These are phyloP conservation scores for Aspergillus tanneri DNA, from an alignment of 2,329 filamentous ascomycete species.

Conservation along the genomic window DNA sequence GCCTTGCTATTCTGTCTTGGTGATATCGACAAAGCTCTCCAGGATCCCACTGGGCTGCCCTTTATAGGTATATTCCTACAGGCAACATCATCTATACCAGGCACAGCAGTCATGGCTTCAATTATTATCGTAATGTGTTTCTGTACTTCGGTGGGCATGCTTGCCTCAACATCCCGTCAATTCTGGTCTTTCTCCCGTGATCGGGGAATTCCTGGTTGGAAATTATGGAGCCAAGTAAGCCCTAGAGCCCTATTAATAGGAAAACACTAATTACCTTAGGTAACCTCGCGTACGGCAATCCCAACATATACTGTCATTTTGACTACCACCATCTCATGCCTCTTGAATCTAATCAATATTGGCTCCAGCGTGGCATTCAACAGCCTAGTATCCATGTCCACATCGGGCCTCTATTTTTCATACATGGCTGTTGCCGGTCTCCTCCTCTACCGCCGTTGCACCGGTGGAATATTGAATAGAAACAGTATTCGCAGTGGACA, in stretches of 20 bases:
- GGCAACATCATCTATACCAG: slow-evolving; percentile 42
- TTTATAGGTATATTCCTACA: slow-evolving; percentile 47
- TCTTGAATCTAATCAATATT: slow-evolving; percentile 53
- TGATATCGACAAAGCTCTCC: slow-evolving; percentile 35
- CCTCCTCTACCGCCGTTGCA: slow-evolving; percentile 45
- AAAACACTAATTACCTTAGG: background rate
- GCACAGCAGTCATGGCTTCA: slow-evolving; percentile 29
- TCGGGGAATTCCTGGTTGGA: slow-evolving; percentile 34
- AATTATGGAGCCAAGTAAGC: slow-evolving; percentile 27
- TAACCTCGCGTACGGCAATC: slow-evolving; percentile 6
- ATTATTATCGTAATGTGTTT: slow-evolving; percentile 35
- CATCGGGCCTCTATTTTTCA: slow-evolving; percentile 48
- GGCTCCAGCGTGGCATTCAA: slow-evolving; percentile 52
- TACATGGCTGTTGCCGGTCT: slow-evolving; percentile 50
- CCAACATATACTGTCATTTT: slow-evolving; percentile 26
- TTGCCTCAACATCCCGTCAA: slow-evolving; percentile 36
- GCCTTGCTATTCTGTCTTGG: slow-evolving; percentile 38
- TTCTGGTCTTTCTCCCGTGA: slow-evolving; percentile 42
- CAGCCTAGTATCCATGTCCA: slow-evolving; percentile 49
- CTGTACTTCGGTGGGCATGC: slow-evolving; percentile 31
- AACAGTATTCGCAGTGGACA: slow-evolving; percentile 35
- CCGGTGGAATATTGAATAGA: no score
- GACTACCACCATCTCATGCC: slow-evolving; percentile 28
- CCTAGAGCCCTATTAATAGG: background rate
- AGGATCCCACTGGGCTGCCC: slow-evolving; percentile 35